Percentiles rank a stretch among this genome's conserved stretches.
phyloP scores from a whole-genome alignment of 2,329 filamentous ascomycete genomes.

The Nectriaceae sp. region DNA sequence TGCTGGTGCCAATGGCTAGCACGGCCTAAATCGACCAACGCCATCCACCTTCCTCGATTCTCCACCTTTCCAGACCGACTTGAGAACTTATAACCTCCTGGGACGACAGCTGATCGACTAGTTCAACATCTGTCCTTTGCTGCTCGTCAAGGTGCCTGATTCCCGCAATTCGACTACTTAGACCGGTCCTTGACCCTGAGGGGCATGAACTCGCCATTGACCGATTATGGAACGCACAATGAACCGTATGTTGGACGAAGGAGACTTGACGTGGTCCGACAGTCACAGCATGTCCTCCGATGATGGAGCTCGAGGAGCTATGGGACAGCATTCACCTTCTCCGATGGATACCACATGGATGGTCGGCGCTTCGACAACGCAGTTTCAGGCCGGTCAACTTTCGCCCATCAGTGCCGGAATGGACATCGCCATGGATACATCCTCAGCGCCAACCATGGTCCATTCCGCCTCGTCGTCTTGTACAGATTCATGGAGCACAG shows the following conservation, averaged over 20 bases:
- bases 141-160: background rate
- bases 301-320: constrained; percentile 34
- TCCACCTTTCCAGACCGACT: constrained; percentile 29
- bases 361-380: constrained; percentile 22
- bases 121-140: background rate
- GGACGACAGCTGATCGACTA: constrained; percentile 17
- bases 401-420: constrained; percentile 56
- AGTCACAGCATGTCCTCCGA: constrained; percentile 48
- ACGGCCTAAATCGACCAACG: constrained; percentile 23
- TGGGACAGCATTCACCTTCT: constrained; percentile 35
- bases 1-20: constrained; percentile 28
- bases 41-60: constrained; percentile 19
- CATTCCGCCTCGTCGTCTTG: constrained; percentile 50
- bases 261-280: constrained; percentile 48
- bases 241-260: constrained; percentile 43
- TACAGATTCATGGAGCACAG: constrained; percentile 46
- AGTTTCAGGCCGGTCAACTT: constrained; percentile 48
- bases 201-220: constrained; percentile 22
- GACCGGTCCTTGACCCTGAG: background rate
- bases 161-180: background rate
- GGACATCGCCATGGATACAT: constrained; percentile 43
- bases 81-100: constrained; percentile 20
- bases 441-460: constrained; percentile 43
- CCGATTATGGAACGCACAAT: constrained; percentile 50
- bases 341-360: constrained; percentile 34